These are phyloP conservation scores for Colletotrichum endophyticum DNA, from an alignment of 2,329 filamentous ascomycete genomes.

Conservation along the genomic window DNA sequence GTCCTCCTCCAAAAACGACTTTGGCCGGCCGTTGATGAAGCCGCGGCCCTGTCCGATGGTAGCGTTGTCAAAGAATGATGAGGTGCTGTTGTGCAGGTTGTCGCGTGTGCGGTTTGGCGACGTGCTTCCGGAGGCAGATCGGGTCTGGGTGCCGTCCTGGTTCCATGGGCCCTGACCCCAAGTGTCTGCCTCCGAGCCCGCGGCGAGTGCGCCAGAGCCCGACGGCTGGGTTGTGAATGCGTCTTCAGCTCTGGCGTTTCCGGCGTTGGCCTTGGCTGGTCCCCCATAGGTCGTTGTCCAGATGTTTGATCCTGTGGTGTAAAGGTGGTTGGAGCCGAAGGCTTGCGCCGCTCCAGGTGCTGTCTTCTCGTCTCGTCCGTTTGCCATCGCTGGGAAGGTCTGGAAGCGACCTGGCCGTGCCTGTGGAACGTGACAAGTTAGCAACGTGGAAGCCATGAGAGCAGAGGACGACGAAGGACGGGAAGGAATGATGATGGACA, in stretches of 20 bases:
- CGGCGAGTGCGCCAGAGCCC: slow-evolving; percentile 72
- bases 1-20: slow-evolving; percentile 44
- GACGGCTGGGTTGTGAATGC: slow-evolving; percentile 48
- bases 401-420: slow-evolving; percentile 42
- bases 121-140: slow-evolving; percentile 55
- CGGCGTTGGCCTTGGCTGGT: slow-evolving; percentile 45
- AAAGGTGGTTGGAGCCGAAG: slow-evolving; percentile 40
- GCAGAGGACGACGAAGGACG: background rate
- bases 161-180: slow-evolving; percentile 69
- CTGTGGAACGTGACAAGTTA: slow-evolving; percentile 29
- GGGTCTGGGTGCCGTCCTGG: slow-evolving; percentile 48
- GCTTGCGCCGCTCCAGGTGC: slow-evolving; percentile 38
- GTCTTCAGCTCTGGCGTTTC: slow-evolving; percentile 36
- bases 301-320: slow-evolving; percentile 32
- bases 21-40: slow-evolving; percentile 34
- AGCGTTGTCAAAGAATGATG: slow-evolving; percentile 52
- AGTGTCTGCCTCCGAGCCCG: slow-evolving; percentile 70
- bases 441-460: slow-evolving; percentile 12
- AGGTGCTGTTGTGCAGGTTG: slow-evolving; percentile 48
- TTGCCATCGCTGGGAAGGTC: slow-evolving; percentile 37
- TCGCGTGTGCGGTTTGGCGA: slow-evolving; percentile 64
- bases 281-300: slow-evolving; percentile 46
- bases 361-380: slow-evolving; percentile 32
- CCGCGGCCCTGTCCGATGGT: slow-evolving; percentile 45
- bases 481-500: background rate